Conservation (phyloP, 768 basidiomycete species). For the Podaxis mareebaensis region DNA sequence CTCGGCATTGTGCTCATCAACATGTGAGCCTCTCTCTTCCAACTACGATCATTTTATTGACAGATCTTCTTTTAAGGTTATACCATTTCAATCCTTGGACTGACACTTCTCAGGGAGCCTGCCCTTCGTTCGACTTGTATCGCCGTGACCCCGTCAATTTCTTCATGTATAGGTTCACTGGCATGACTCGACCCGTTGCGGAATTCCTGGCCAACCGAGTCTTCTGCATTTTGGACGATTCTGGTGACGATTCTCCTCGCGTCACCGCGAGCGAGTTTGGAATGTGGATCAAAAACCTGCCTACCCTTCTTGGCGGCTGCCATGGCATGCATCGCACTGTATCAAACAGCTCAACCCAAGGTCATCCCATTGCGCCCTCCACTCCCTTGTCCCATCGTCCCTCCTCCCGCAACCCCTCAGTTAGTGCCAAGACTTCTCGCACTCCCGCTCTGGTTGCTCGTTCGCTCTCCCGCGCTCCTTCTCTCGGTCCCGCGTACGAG, state of each 20-base stretch:
- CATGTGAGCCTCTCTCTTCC: conserved; percentile 56
- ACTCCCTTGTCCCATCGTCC: conserved; percentile 72
- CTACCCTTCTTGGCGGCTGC: conserved; percentile 57
- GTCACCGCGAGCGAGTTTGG: conserved; percentile 86
- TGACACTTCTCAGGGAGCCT: conserved; percentile 82
- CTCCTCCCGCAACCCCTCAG: conserved; percentile 62
- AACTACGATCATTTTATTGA: conserved; percentile 12
- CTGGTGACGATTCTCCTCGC: conserved; percentile 63
- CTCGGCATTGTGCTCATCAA: conserved; percentile 99
- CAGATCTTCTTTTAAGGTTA: conserved; percentile 52
- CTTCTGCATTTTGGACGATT: conserved; percentile 75
- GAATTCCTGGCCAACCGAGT: conserved; percentile 83
- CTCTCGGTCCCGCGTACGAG: conserved; percentile 53
- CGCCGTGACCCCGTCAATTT: conserved; percentile 79
- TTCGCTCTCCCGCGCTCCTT: conserved; percentile 64
- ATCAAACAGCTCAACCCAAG: conserved; percentile 62
- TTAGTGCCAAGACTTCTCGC: conserved; percentile 43
- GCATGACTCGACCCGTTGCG: conserved; percentile 85
- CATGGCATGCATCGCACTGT: conserved; percentile 58
- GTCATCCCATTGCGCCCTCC: conserved; percentile 61
- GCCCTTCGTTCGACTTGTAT: conserved; percentile 81
- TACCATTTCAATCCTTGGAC: conserved; percentile 99
- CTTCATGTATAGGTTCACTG: conserved; percentile 87
- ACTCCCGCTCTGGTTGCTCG: conserved; percentile 56
- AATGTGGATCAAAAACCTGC: conserved; percentile 81